These are phyloP conservation scores for Zychaea mexicana DNA, from an alignment of 371 early-diverging fungal genomes.

Conservation along the genomic window DNA sequence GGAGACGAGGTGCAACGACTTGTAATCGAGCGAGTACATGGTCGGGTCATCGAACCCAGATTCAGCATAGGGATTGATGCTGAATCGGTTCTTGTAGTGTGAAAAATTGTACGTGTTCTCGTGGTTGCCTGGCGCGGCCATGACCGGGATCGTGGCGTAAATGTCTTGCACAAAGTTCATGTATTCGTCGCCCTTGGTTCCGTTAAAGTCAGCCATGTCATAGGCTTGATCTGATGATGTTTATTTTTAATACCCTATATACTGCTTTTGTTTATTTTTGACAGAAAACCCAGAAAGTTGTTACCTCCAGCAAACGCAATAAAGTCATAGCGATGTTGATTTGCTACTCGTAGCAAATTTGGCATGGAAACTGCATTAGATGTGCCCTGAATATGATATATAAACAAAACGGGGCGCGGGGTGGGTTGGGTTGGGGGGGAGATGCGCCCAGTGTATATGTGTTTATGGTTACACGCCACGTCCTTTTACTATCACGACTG, in stretches of 20 bases:
- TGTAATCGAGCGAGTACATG: slow-evolving; percentile 25
- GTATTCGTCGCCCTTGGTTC: slow-evolving; percentile 28
- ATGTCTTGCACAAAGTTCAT: slow-evolving; percentile 30
- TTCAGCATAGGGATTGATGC: slow-evolving; percentile 17
- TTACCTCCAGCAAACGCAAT: slow-evolving; percentile 31
- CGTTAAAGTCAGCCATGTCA: slow-evolving; percentile 30
- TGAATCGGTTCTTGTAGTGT: slow-evolving; percentile 28
- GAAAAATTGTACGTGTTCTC: slow-evolving; percentile 29
- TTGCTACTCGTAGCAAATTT: slow-evolving; percentile 20
- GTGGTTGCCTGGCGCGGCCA: slow-evolving; percentile 26
- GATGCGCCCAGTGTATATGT: no score
- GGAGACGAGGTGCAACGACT: slow-evolving; percentile 23
- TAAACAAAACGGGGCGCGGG: background rate
- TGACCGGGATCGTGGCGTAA: slow-evolving; percentile 25
- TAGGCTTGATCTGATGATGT: slow-evolving; percentile 17
- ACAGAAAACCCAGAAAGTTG: no score
- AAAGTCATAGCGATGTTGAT: slow-evolving; percentile 32
- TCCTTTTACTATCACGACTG: background rate
- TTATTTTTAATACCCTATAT: background rate
- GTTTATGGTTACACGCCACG: background rate
- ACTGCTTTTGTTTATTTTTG: background rate
- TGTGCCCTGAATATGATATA: slow-evolving; percentile 20
- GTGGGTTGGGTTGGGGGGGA: no score
- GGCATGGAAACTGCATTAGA: slow-evolving; percentile 35
- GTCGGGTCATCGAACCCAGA: slow-evolving; percentile 22